phyloP scores from a whole-genome alignment of 345 rosid species.

The Bretschneidera sinensis region DNA sequence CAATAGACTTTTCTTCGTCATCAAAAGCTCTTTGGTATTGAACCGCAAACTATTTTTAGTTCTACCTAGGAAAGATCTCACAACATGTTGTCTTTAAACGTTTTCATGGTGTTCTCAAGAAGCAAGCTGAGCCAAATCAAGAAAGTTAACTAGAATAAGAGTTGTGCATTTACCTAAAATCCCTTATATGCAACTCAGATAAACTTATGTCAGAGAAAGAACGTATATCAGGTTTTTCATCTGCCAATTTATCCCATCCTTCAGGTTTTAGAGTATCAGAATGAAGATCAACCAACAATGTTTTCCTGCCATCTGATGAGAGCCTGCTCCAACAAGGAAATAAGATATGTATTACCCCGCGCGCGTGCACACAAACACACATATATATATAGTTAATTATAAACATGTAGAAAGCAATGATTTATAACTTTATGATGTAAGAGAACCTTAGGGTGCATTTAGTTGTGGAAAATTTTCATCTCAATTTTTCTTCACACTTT shows the following conservation, averaged over 20 bases:
- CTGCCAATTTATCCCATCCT: constrained; percentile 72
- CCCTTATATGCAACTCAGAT: constrained; percentile 93
- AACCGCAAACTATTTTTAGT: too few relatives aligned
- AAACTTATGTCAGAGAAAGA: constrained; percentile 75
- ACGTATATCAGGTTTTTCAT: constrained; percentile 53
- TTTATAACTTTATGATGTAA: constrained; percentile 6
- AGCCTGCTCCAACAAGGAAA: constrained; percentile 53
- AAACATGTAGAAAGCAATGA: background rate
- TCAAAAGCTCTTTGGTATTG: too few relatives aligned
- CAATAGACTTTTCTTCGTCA: too few relatives aligned
- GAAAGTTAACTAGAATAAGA: constrained; percentile 2
- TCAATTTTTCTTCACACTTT: too few relatives aligned
- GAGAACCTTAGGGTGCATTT: constrained; percentile 13
- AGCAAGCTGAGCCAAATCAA: constrained; percentile 8
- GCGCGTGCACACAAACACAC: background rate
- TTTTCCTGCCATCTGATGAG: constrained; percentile 75
- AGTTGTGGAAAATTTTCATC: too few relatives aligned
- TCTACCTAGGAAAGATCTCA: too few relatives aligned
- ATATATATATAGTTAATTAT: background rate
- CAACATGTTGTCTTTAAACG: background rate
- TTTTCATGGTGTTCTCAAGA: background rate
- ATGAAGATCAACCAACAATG: constrained; percentile 63
- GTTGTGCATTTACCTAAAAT: constrained; percentile 63
- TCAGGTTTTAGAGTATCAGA: constrained; percentile 65
- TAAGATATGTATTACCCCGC: constrained; percentile 15